These are phyloP conservation scores for Nepenthes alata DNA, from an alignment of 179 eudicot genomes.

Conservation along the genomic window DNA sequence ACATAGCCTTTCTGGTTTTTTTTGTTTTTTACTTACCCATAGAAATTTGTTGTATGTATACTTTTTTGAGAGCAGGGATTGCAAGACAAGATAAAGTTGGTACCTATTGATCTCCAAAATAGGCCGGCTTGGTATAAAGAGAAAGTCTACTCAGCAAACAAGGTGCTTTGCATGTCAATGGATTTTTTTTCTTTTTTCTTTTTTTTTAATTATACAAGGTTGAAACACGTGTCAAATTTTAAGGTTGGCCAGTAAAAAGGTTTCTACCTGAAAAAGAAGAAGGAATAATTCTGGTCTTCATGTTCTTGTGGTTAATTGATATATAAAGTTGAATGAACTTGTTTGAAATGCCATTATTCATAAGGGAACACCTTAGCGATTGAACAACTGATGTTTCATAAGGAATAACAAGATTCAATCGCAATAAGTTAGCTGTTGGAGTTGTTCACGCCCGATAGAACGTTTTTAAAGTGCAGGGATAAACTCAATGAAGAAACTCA, in stretches of 20 bases:
- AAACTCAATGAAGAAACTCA: too few relatives aligned
- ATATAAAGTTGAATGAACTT: not conserved
- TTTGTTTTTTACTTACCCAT: not conserved
- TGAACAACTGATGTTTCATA: not conserved
- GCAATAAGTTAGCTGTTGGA: too few relatives aligned
- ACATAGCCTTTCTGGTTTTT: not conserved
- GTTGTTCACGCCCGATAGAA: too few relatives aligned
- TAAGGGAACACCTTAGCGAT: not conserved
- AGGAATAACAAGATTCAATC: too few relatives aligned
- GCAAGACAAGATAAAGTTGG: slow-evolving; percentile 62
- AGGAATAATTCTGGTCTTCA: too few relatives aligned
- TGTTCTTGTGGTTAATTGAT: too few relatives aligned
- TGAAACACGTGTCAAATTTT: too few relatives aligned
- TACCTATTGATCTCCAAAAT: slow-evolving; percentile 61
- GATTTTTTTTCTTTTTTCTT: not conserved
- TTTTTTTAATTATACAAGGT: not conserved
- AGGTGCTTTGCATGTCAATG: slow-evolving; percentile 25
- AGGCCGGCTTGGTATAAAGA: slow-evolving; percentile 86
- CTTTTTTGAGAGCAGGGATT: slow-evolving; percentile 39
- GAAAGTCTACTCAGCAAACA: slow-evolving; percentile 65
- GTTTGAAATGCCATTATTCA: not conserved
- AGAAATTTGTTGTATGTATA: not conserved
- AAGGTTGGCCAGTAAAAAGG: too few relatives aligned
- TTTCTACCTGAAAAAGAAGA: too few relatives aligned
- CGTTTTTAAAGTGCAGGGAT: too few relatives aligned